Evolutionary conservation across 2,329 filamentous ascomycete genomes (phyloP).

Genomic region (Byssothecium circinans): DNA sequence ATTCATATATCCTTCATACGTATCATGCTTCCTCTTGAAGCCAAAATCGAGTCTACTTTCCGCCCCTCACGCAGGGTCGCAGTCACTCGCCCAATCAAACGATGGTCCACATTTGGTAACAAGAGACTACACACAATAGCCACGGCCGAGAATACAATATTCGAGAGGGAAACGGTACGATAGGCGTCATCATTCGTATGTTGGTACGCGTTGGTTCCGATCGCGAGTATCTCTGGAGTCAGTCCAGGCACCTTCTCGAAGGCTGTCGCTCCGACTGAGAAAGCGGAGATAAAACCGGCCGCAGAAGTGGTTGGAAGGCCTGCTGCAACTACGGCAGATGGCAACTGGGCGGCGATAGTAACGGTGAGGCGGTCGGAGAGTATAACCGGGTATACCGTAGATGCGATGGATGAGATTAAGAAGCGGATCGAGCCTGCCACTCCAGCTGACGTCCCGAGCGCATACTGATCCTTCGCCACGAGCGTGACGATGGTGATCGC

Average conservation of each 20-base stretch:
- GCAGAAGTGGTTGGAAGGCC: slow-evolving; percentile 40
- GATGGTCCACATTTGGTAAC: slow-evolving; percentile 40
- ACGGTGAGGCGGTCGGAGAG: slow-evolving; percentile 37
- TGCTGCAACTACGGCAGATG: slow-evolving; percentile 34
- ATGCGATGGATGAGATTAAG: slow-evolving; percentile 38
- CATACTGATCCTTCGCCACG: slow-evolving; percentile 38
- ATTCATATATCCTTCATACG: too few species aligned
- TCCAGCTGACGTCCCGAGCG: slow-evolving; percentile 42
- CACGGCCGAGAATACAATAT: slow-evolving; percentile 40
- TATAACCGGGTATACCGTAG: slow-evolving; percentile 39
- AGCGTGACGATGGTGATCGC: slow-evolving; percentile 42
- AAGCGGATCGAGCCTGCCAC: slow-evolving; percentile 44
- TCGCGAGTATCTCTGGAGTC: slow-evolving; percentile 32
- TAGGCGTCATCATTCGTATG: slow-evolving; percentile 41
- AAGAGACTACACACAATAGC: slow-evolving; percentile 35
- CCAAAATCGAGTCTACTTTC: slow-evolving; percentile 4
- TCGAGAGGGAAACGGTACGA: slow-evolving; percentile 40
- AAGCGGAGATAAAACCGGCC: slow-evolving; percentile 30
- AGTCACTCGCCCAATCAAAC: slow-evolving; percentile 39
- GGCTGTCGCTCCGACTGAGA: slow-evolving; percentile 24
- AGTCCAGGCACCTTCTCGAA: slow-evolving; percentile 36
- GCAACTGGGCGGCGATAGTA: slow-evolving; percentile 36
- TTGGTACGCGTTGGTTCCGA: slow-evolving; percentile 35
- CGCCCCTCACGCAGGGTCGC: slow-evolving; percentile 32
- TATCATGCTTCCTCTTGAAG: too few species aligned